These are phyloP conservation scores for Hypoxylon sp. DNA, from an alignment of 2,329 filamentous ascomycete genomes.

Conservation along the genomic window DNA sequence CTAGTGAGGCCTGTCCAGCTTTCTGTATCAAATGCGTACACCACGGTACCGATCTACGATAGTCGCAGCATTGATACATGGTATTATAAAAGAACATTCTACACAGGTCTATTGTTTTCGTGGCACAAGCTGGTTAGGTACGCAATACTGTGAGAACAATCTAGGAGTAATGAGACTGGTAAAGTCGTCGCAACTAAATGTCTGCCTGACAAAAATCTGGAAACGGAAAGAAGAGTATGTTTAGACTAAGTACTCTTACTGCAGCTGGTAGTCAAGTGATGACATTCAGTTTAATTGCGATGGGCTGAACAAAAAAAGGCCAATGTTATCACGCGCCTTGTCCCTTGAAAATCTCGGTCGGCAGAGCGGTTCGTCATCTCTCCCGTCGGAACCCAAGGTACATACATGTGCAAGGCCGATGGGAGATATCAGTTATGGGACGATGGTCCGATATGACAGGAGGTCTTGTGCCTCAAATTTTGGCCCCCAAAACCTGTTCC, in stretches of 20 bases:
- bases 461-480: constrained; percentile 16
- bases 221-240: not conserved
- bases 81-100: not conserved
- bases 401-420: constrained; percentile 10
- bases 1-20: not conserved
- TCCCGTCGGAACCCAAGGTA: constrained; percentile 10
- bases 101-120: not conserved
- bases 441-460: constrained; percentile 30
- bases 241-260: not conserved
- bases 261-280: not conserved
- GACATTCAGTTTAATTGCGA: constrained; percentile 34
- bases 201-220: not conserved
- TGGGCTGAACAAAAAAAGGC: constrained; percentile 22
- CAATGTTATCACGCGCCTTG: constrained; percentile 23
- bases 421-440: constrained; percentile 1
- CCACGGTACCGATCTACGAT: not conserved
- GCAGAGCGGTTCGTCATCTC: constrained; percentile 38
- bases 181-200: not conserved
- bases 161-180: not conserved
- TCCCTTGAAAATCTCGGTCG: constrained; percentile 24
- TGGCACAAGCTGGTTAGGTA: not conserved
- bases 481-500: not conserved
- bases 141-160: not conserved
- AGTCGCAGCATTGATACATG: not conserved
- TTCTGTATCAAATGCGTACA: not conserved